Percentiles rank a stretch among this genome's conserved stretches.
Evolutionary conservation across 2,329 filamentous ascomycete genomes (phyloP).

Genomic region (Neobulgaria alba): DNA sequence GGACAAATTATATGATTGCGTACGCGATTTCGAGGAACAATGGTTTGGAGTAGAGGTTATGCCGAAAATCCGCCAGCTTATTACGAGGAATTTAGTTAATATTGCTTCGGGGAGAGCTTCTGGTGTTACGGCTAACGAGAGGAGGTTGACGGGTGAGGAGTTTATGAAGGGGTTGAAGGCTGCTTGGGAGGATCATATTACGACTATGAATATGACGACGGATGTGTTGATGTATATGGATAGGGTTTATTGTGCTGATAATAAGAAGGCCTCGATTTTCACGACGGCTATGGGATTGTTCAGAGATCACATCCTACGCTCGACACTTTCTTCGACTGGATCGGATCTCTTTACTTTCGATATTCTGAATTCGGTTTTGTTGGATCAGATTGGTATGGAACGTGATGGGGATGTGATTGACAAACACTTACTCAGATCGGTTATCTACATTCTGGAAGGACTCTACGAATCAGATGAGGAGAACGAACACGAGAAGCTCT

Average conservation of each 20-base stretch:
- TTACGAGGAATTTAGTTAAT: conserved; percentile 58
- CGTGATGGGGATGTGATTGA: conserved; percentile 84
- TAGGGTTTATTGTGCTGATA: conserved; percentile 69
- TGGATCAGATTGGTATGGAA: conserved; percentile 91
- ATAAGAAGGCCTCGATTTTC: conserved; percentile 69
- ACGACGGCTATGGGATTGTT: conserved; percentile 79
- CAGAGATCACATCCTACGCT: conserved; percentile 72
- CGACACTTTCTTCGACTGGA: conserved; percentile 38
- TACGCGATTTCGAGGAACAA: conserved; percentile 70
- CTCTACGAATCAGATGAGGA: conserved; percentile 78
- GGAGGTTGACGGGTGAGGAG: conserved; percentile 69
- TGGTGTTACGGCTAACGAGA: conserved; percentile 64
- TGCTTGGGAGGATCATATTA: conserved; percentile 82
- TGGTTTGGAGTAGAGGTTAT: conserved; percentile 75
- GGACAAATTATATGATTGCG: conserved; percentile 68
- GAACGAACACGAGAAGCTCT: conserved; percentile 70
- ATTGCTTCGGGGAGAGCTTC: conserved; percentile 48
- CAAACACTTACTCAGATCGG: conserved; percentile 70
- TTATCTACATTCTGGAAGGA: conserved; percentile 80
- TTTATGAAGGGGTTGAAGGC: conserved; percentile 70
- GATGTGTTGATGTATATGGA: conserved; percentile 98
- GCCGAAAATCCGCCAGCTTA: conserved; percentile 58
- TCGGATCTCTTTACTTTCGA: conserved; percentile 50
- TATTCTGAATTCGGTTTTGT: conserved; percentile 70
- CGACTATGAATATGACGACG: conserved; percentile 92